Evolutionary conservation across 2,329 filamentous ascomycete species (phyloP).

Genomic region (Thermomyces lanuginosus): DNA sequence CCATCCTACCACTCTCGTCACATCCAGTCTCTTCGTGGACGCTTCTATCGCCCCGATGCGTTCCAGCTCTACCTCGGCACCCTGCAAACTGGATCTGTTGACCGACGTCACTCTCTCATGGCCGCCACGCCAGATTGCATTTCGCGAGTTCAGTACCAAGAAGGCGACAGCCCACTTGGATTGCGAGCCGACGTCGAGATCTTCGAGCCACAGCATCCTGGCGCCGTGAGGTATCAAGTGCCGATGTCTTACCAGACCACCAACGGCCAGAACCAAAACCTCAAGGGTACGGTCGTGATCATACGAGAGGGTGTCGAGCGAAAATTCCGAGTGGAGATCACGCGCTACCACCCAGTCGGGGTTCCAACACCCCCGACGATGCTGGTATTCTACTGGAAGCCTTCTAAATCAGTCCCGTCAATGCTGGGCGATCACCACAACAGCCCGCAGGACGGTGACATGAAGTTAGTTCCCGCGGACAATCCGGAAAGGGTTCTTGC

Average conservation of each 20-base stretch:
- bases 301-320: slow-evolving; percentile 1
- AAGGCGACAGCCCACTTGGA: neutral
- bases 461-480: slow-evolving; percentile 6
- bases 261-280: neutral
- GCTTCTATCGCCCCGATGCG: too few relatives aligned
- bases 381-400: slow-evolving; percentile 4
- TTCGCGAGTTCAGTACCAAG: neutral
- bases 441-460: slow-evolving; percentile 1
- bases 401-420: slow-evolving; percentile 2
- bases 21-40: neutral
- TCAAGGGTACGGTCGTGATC: slow-evolving; percentile 1
- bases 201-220: slow-evolving; percentile 1
- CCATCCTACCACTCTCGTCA: too few relatives aligned
- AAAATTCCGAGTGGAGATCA: slow-evolving; percentile 2
- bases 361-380: neutral
- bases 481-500: slow-evolving; percentile 5
- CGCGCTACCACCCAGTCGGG: neutral
- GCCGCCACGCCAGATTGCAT: neutral
- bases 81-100: neutral
- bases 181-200: slow-evolving; percentile 1
- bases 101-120: slow-evolving; percentile 1
- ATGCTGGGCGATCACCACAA: slow-evolving; percentile 1
- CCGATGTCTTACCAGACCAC: slow-evolving; percentile 1
- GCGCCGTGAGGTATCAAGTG: too few relatives aligned
- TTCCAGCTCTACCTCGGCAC: slow-evolving; percentile 2